Evolutionary conservation across 192 early-diverging fungal species (phyloP).

Genomic region (Mycoemilia scoparia): DNA sequence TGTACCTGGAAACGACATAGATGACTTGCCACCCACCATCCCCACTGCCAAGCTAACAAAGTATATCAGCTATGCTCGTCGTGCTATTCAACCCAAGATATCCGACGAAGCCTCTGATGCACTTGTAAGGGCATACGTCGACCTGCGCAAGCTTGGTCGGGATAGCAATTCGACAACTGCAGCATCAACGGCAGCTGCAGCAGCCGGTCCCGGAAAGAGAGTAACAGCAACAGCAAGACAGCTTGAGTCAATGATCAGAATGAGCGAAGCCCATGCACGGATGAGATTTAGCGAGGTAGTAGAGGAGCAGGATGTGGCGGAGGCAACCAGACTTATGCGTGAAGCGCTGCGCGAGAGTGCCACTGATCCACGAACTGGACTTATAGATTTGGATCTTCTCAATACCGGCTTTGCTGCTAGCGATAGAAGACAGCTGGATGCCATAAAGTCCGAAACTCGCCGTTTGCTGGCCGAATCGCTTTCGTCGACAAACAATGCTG

Average conservation of each 20-base stretch:
- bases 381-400: conserved; percentile 84
- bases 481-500: conserved; percentile 6
- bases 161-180: conserved; percentile 6
- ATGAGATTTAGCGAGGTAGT: conserved; percentile 68
- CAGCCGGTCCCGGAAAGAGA: conserved; percentile 25
- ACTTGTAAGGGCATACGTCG: conserved; percentile 67
- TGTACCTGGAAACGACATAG: background rate
- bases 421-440: conserved; percentile 36
- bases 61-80: conserved; percentile 81
- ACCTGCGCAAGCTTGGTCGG: conserved; percentile 57
- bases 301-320: conserved; percentile 64
- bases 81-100: conserved; percentile 54
- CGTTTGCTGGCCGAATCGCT: conserved; percentile 16
- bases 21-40: conserved; percentile 12
- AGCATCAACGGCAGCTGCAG: conserved; percentile 21
- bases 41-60: conserved; percentile 68
- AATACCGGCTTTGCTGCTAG: conserved; percentile 71
- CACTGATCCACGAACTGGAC: conserved; percentile 82
- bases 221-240: conserved; percentile 89
- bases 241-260: conserved; percentile 92
- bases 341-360: conserved; percentile 81
- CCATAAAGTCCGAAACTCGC: conserved; percentile 23
- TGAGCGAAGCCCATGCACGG: conserved; percentile 81
- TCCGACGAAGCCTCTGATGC: conserved; percentile 55
- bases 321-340: conserved; percentile 72